Evolutionary conservation across 441 rosid genomes (phyloP).

Genomic region (Gossypium schwendimanii): DNA sequence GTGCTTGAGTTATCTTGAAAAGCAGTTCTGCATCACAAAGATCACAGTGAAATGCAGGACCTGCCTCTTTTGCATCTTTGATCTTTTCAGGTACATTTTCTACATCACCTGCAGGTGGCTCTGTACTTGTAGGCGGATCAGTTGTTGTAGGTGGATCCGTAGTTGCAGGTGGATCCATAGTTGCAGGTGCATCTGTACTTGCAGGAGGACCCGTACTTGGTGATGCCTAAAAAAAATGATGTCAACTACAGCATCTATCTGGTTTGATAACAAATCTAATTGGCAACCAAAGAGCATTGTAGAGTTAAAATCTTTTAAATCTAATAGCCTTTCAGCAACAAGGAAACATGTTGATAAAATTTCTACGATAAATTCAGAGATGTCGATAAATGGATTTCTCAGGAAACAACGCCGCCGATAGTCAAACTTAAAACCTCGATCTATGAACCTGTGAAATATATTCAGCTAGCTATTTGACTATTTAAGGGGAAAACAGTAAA

Average conservation of each 20-base stretch:
- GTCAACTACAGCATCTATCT: slow-evolving; percentile 4
- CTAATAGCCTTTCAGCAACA: background rate
- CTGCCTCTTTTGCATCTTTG: slow-evolving; percentile 47
- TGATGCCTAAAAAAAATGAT: slow-evolving; percentile 10
- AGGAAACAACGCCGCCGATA: background rate
- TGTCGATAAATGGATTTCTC: background rate
- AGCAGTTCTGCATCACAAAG: slow-evolving; percentile 62
- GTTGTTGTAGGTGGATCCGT: background rate
- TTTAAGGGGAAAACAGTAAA: background rate
- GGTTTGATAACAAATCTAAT: background rate
- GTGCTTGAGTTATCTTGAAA: slow-evolving; percentile 51
- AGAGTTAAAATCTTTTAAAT: background rate
- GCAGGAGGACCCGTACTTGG: slow-evolving; percentile 20
- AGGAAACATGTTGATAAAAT: background rate
- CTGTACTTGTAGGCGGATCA: slow-evolving; percentile 25
- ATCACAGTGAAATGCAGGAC: slow-evolving; percentile 54
- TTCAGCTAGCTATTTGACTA: background rate
- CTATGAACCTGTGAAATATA: background rate
- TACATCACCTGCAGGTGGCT: slow-evolving; percentile 39
- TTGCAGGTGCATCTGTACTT: background rate
- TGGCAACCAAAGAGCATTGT: background rate
- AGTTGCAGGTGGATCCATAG: background rate
- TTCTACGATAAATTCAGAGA: background rate
- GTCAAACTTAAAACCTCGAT: background rate
- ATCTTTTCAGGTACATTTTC: slow-evolving; percentile 50